These are phyloP conservation scores for Rhododendron mucronatum DNA, from an alignment of 148 eudicot genomes.

Conservation along the genomic window DNA sequence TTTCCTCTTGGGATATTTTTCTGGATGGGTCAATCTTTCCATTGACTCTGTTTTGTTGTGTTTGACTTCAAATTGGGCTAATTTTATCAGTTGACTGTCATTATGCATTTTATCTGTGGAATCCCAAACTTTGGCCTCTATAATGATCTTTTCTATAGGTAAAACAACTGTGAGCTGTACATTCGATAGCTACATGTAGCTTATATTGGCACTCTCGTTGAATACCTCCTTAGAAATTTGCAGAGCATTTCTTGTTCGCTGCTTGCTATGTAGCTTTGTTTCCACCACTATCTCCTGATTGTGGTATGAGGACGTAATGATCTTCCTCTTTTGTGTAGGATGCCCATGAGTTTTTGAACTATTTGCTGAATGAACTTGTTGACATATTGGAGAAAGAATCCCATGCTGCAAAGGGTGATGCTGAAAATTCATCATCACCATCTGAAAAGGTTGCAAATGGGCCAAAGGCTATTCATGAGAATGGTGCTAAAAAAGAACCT, in stretches of 20 bases:
- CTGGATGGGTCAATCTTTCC: neutral
- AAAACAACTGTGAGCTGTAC: too few relatives aligned
- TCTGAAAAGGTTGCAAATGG: slow-evolving; percentile 56
- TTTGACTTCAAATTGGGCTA: neutral
- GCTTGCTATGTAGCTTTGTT: neutral
- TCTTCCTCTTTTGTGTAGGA: slow-evolving; percentile 40
- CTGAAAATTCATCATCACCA: slow-evolving; percentile 34
- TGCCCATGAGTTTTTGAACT: slow-evolving; percentile 93
- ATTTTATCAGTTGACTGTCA: neutral
- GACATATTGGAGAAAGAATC: slow-evolving; percentile 92
- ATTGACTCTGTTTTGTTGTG: neutral
- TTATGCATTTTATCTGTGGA: neutral
- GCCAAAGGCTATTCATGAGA: slow-evolving; percentile 24
- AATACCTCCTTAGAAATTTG: neutral
- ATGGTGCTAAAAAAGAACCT: slow-evolving; percentile 53
- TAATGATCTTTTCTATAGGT: too few relatives aligned
- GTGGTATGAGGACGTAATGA: neutral
- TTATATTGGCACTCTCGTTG: neutral
- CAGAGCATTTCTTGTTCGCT: neutral
- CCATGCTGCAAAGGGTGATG: slow-evolving; percentile 36
- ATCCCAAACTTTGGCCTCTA: neutral
- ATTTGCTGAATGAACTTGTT: slow-evolving; percentile 76
- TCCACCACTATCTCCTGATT: slow-evolving; percentile 1
- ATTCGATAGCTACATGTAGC: neutral
- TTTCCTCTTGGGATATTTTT: slow-evolving; percentile 1